Base-by-base conservation (phyloP, 2,329 filamentous ascomycete genomes). In the Trichoderma koningiopsis region DNA sequence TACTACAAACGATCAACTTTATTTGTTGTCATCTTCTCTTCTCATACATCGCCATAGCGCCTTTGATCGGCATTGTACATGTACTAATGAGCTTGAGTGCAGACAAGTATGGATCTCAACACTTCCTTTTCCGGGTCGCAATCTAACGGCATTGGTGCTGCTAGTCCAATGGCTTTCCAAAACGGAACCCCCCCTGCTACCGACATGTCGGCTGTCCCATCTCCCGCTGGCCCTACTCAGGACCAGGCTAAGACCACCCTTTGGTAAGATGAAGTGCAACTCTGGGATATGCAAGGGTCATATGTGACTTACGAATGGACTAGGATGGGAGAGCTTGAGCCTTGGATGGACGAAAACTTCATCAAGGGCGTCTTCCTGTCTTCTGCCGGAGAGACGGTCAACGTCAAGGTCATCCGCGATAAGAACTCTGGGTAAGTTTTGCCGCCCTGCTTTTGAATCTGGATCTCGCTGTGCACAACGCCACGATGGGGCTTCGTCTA, bases 291-390 rank as follows among this genome's bases (percentile, higher is more conserved):
- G n/a, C 29, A 6, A 11, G 27, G 40, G 8, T 19, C 14, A 29
- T 14, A 8, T 27, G 37, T 35, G 63, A 29, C 5, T 66, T 29
- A 66, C 55, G 27, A 19, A 29, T 27, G 14, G 0, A 31, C 49
- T 72, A 97, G 94, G 95, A 99, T 99, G 96, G 96, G 96, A 75
- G 96, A 99, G 81, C 91, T 99, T 72, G 95, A 98, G 82, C 93
- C 94, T 33, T 99, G 96, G 96, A 98, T 99, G 83, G 96, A 99
- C 76, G 96, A 99, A 85, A 96, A 95, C 83, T 99, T 98, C 81
- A 92, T 99, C 78, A 94, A 96, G 82, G 96, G 92, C 75, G 89
- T 98, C 57, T 98, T 93, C 87, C 78, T 85, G 72, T 97, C 93
- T 77, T 90, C 94, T 76, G 92, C 97, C 84, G 94, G 92, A 74